phyloP scores from a whole-genome alignment of 441 rosid species.

The Adansonia rubrostipa region DNA sequence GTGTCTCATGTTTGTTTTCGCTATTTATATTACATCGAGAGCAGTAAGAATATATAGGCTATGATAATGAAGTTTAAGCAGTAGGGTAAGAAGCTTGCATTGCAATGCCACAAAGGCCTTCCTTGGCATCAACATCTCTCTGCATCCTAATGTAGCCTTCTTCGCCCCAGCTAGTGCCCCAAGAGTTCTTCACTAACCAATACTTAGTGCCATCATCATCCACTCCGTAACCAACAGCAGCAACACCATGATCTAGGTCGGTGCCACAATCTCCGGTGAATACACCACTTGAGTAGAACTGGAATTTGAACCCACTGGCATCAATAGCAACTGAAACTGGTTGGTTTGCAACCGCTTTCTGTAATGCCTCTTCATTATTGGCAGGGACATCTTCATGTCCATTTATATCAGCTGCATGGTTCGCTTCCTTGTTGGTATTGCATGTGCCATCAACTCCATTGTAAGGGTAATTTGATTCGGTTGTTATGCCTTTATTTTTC shows the following conservation, averaged over 20 bases:
- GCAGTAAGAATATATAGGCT: neutral
- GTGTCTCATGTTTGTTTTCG: neutral
- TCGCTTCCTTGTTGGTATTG: too few relatives aligned
- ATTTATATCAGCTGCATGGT: too few relatives aligned
- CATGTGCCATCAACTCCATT: neutral
- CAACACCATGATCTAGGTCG: slow-evolving; percentile 37
- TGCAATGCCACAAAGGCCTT: slow-evolving; percentile 35
- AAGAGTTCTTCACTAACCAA: slow-evolving; percentile 41
- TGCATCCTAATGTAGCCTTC: slow-evolving; percentile 10
- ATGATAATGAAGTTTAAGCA: neutral
- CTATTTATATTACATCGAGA: slow-evolving; percentile 3
- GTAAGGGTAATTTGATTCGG: neutral
- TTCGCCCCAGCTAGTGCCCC: slow-evolving; percentile 38
- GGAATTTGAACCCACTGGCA: neutral
- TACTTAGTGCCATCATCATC: slow-evolving; percentile 20
- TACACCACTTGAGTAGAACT: too few relatives aligned
- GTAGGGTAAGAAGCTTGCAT: too few relatives aligned
- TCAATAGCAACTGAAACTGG: neutral
- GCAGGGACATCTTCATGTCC: too few relatives aligned
- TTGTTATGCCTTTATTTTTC: neutral
- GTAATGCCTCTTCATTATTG: too few relatives aligned
- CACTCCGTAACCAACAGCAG: slow-evolving; percentile 35
- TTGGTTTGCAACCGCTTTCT: neutral
- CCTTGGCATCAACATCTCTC: slow-evolving; percentile 33
- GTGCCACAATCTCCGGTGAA: too few relatives aligned